Evolutionary conservation across 148 eudicot species (phyloP).

Genomic region (Rheum nobile): DNA sequence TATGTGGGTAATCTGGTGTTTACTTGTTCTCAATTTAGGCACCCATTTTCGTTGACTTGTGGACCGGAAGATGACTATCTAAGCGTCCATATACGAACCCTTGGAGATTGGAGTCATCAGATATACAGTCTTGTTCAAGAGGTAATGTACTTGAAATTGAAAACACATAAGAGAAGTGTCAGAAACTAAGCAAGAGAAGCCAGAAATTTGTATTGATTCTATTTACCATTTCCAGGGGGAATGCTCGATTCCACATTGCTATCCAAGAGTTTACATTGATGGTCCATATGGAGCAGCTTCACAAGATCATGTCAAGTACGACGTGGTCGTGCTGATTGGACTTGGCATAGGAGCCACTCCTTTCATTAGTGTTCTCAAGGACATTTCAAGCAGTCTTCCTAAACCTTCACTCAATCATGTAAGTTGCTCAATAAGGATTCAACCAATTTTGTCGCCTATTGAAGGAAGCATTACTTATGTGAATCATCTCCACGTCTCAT

Average conservation of each 20-base stretch:
- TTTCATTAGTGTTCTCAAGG: slow-evolving; percentile 86
- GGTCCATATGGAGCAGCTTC: slow-evolving; percentile 99
- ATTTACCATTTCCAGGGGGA: not conserved
- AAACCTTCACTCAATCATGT: slow-evolving; percentile 45
- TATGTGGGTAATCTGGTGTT: not conserved
- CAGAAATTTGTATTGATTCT: not conserved
- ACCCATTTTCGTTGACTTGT: slow-evolving; percentile 94
- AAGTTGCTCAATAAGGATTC: slow-evolving; percentile 31
- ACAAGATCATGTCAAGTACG: slow-evolving; percentile 84
- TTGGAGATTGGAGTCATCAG: slow-evolving; percentile 67
- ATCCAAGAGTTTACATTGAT: slow-evolving; percentile 42
- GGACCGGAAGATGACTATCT: slow-evolving; percentile 88
- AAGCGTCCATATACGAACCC: slow-evolving; percentile 75
- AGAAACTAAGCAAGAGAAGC: not conserved
- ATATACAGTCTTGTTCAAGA: slow-evolving; percentile 4
- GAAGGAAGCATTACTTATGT: not conserved
- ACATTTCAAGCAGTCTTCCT: slow-evolving; percentile 76
- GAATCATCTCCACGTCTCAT: not conserved
- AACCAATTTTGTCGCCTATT: not conserved
- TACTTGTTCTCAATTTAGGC: slow-evolving; percentile 33
- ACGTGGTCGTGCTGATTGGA: slow-evolving; percentile 80
- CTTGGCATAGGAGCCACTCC: slow-evolving; percentile 98
- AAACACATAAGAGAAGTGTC: not conserved
- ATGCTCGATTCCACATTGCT: slow-evolving; percentile 4
- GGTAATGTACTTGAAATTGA: not conserved